These are phyloP conservation scores for Patellaria atrata DNA, from an alignment of 495 filamentous ascomycete genomes.

Conservation along the genomic window DNA sequence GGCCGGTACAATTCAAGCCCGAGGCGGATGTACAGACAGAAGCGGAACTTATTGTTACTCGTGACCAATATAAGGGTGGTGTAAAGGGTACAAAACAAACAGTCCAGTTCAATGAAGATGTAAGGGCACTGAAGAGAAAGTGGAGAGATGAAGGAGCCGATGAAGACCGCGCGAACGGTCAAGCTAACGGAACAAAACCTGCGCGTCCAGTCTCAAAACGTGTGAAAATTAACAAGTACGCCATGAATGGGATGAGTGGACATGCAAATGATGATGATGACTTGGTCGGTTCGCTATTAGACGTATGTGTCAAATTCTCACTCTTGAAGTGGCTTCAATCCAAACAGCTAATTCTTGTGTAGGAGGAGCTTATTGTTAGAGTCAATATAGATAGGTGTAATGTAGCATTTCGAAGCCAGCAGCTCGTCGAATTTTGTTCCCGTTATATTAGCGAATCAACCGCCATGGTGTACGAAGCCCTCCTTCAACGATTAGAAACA, in stretches of 20 bases:
- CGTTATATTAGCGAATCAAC: slow-evolving; percentile 49
- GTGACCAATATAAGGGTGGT: slow-evolving; percentile 21
- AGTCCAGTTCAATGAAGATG: slow-evolving; percentile 24
- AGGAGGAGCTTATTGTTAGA: slow-evolving; percentile 49
- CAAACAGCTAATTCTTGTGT: background rate
- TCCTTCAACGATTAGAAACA: slow-evolving; percentile 56
- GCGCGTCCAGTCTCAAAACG: too few species aligned
- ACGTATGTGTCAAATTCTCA: too few species aligned
- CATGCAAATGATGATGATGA: slow-evolving; percentile 1
- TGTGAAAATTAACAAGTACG: slow-evolving; percentile 9
- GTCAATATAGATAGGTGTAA: slow-evolving; percentile 77
- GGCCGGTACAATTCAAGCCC: slow-evolving; percentile 38
- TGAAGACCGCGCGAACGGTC: slow-evolving; percentile 19
- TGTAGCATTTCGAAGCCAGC: slow-evolving; percentile 64
- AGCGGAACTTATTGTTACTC: slow-evolving; percentile 31
- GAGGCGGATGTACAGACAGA: slow-evolving; percentile 36
- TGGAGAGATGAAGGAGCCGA: slow-evolving; percentile 40
- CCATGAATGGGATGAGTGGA: slow-evolving; percentile 11
- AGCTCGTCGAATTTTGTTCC: slow-evolving; percentile 48
- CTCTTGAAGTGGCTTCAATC: too few species aligned
- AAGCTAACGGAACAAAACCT: background rate
- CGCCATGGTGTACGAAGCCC: slow-evolving; percentile 54
- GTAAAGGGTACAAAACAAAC: slow-evolving; percentile 22
- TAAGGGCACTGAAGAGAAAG: slow-evolving; percentile 44
- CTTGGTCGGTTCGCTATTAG: too few species aligned